A percentile compares a stretch with the other conserved stretches of the same genome.
phyloP scores from a whole-genome alignment of 1,284 basidiomycete species.

The Wolfiporia cocos region DNA sequence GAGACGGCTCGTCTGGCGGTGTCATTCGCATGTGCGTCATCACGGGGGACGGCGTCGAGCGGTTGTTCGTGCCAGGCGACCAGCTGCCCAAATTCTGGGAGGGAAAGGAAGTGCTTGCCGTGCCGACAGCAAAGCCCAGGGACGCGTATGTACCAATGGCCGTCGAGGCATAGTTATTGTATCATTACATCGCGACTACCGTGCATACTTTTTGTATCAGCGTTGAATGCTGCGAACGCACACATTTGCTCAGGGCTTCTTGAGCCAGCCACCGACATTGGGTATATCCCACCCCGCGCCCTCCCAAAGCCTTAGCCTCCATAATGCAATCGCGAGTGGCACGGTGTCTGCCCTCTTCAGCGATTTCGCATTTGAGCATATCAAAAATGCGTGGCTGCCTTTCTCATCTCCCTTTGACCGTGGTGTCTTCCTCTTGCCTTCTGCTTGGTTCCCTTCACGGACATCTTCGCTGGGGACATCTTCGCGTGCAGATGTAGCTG shows the following conservation, averaged over 20 bases:
- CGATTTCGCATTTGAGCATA: conserved; percentile 45
- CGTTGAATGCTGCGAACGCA: too few relatives aligned
- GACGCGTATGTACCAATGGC: conserved; percentile 52
- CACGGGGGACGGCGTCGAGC: conserved; percentile 86
- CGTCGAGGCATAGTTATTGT: conserved; percentile 46
- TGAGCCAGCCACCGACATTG: neutral
- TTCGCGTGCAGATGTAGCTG: neutral
- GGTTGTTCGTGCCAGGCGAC: conserved; percentile 93
- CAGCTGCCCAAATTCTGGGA: conserved; percentile 86
- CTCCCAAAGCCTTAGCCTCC: conserved; percentile 74
- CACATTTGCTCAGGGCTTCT: too few relatives aligned
- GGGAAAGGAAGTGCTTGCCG: conserved; percentile 63
- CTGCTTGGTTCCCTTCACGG: conserved; percentile 1
- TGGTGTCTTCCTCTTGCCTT: conserved; percentile 1
- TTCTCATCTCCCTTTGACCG: conserved; percentile 31
- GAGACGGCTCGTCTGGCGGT: conserved; percentile 97
- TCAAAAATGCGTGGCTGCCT: conserved; percentile 63
- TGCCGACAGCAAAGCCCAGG: conserved; percentile 27
- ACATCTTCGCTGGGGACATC: neutral
- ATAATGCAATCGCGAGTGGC: conserved; percentile 61
- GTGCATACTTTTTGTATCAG: too few relatives aligned
- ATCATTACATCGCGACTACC: neutral
- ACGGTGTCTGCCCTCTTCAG: conserved; percentile 50
- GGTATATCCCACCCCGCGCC: conserved; percentile 31
- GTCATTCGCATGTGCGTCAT: conserved; percentile 98